Base-by-base conservation (phyloP, 148 eudicot species). In the Beta vulgaris region DNA sequence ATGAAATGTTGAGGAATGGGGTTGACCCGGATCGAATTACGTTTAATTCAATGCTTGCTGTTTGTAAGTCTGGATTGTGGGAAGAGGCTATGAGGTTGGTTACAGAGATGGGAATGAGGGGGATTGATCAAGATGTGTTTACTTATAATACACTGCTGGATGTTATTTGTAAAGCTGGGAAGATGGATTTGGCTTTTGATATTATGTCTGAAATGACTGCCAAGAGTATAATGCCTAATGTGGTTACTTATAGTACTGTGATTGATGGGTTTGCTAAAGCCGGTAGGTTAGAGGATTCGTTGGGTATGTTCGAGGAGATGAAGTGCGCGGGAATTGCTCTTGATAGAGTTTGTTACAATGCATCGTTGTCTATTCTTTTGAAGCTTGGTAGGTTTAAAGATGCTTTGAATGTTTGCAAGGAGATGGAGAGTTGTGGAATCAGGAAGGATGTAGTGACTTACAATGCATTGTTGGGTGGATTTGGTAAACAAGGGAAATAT, bases 401-500 rank as follows among this genome's bases (percentile, higher is more conserved):
- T 84, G 97, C 96, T 68, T 37, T 91, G 53, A 84, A 81, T 71
- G 85, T 94, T 44, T 89, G 89, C 55, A 71, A 81, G 80, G 98
- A 94, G 58, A 94, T 94, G 98, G 97, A 88, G 79, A 81, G 82
- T 76, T 79, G 80, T 48, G 96, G 97, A 21, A 87, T 94, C 28
- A 88, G 85, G 78, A 90, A 88, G 73, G 98, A 94, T 79, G 98
- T 94, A 72, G 97, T 94, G 59, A 94, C 98, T 42, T 94, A 91
- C 66, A 94, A 94, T 81, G 91, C 98, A 6, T 83, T 94, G 72
- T 72, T 94, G 75, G 97, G 90, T 77, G 98, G 98, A 34, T 90
- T 87, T 79, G 98, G 98, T 46, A 94, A 94, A 74, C 98, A 94
- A 80, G 98, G 97, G 55, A 90, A 82, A 86, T 95, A 92, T 70